Base-by-base conservation (phyloP, 345 rosid species). In the Iberis pinnata region DNA sequence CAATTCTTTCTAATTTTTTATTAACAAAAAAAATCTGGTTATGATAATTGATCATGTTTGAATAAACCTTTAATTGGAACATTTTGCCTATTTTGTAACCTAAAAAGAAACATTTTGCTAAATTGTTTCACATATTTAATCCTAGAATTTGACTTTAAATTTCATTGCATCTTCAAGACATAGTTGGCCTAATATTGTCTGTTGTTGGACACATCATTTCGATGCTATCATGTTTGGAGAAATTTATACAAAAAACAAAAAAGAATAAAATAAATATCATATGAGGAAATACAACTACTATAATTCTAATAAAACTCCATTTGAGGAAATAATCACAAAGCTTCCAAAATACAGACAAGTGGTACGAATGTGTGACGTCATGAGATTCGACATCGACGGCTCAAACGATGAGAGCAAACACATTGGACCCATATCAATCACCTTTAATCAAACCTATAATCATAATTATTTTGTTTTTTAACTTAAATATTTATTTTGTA, bases 321-420 rank as follows among this genome's bases (percentile, higher is more conserved):
- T 58, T 65, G 52, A 24, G 63, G 70, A 60, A 67, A 60, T 24
- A 67, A 51, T 12, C 46, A 45, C 37, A 46, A 45, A 60, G 55
- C 43, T 39, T 44, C 60, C 49, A 53, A 60, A 24, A 17, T 46
- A 59, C 61, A 47, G 66, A 53, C 56, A 60, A 53, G 61, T 67
- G 46, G 56, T 60, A 41, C 24, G 58, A 29, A 18, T 19, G 25
- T 12, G 5, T 65, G 60, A 69, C 64, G 50, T 69, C 64, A 69
- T 49, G 25, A 69, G 69, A 69, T 69, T 58, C 69, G 49, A 48
- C 68, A 69, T 69, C 53, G 64, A 69, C 64, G 69, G 69, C 59
- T 58, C 22, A 62, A 43, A 67, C 60, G 61, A 67, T 60, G 67
- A 47, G 56, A 46, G 47, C 9, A 39, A 36, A 67, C 67, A 67